Conservation (phyloP, 345 rosid species). For the Orychophragmus violaceus region DNA sequence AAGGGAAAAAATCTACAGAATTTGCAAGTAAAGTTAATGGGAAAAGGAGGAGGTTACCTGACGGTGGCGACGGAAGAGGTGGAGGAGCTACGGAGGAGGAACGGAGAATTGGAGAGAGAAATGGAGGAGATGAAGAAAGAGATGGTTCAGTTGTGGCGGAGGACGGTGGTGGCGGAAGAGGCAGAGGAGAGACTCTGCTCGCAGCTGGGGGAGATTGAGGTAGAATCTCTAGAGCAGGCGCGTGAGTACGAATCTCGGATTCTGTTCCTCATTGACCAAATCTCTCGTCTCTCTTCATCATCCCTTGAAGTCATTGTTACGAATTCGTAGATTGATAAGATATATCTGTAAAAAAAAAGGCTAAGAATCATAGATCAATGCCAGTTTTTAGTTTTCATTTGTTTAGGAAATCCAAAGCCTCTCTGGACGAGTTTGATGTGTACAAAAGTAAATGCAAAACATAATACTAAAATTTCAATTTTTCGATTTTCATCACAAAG, state of each 20-base stretch:
- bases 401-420: too few species aligned
- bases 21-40: too few species aligned
- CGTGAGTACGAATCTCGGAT: conserved; percentile 54
- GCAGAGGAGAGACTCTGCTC: conserved; percentile 78
- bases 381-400: too few species aligned
- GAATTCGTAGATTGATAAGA: too few species aligned
- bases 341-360: too few species aligned
- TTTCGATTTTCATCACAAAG: too few species aligned
- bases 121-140: conserved; percentile 17
- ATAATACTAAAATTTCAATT: too few species aligned
- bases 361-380: too few species aligned
- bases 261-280: conserved; percentile 47
- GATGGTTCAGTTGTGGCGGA: conserved; percentile 35
- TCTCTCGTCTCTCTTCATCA: conserved; percentile 38
- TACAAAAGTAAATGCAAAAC: too few species aligned
- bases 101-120: conserved; percentile 48
- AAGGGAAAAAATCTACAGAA: background rate
- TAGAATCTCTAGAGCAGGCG: conserved; percentile 62
- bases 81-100: conserved; percentile 41
- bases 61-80: conserved; percentile 4
- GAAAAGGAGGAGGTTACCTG: background rate
- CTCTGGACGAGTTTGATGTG: too few species aligned
- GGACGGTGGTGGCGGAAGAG: conserved; percentile 64
- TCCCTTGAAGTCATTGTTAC: too few species aligned
- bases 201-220: conserved; percentile 82